Evolutionary conservation across 768 basidiomycete genomes (phyloP), one percentile per base, ranked within the genome.

Genomic region (Pulveroboletus ravenelii): DNA sequence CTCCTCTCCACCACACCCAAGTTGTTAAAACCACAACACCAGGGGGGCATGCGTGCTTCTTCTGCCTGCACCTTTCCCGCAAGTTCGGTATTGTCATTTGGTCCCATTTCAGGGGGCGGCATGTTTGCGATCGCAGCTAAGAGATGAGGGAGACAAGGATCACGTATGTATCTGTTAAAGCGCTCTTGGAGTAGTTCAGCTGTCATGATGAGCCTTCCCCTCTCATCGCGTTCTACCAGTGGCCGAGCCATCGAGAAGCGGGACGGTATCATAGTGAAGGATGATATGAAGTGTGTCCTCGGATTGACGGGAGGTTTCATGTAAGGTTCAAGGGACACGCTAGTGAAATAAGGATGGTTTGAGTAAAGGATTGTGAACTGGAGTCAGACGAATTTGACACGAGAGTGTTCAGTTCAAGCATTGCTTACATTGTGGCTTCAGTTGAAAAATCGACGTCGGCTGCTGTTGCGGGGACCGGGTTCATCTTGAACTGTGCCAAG

Each of bases 401-500:
- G n/a, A n/a, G n/a, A n/a, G 25, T 27, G 25, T 27, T 27, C 25
- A 4, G 25, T 27, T 6, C 6, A 25, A 18, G 36, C 5, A 6
- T 0, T 29, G 20, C 61, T 61, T 40, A 62, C 62, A 55, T 48
- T 7, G 52, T 50, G 31, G 1, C 25, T 27, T 27, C 0, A 7
- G 12, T 18, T 9, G 53, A 45, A 38, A 63, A 61, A 51, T 55
- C 55, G 25, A 53, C 42, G 5, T 62, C 61, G 3, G 56, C 53
- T 13, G 10, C 10, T 6, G 37, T n/a, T 23, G 17, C 52, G 6
- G 52, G 36, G 15, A 45, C 18, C 3, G 59, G 59, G 41, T 62
- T 62, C 56, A 61, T 52, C 43, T 47, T 61, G 50, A 56, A 44
- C 39, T 56, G 48, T 0, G 59, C 64, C 42, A 64, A 45, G 17